Base-by-base conservation (phyloP, 129 eudicot genomes). In the Scalesia atractyloides region DNA sequence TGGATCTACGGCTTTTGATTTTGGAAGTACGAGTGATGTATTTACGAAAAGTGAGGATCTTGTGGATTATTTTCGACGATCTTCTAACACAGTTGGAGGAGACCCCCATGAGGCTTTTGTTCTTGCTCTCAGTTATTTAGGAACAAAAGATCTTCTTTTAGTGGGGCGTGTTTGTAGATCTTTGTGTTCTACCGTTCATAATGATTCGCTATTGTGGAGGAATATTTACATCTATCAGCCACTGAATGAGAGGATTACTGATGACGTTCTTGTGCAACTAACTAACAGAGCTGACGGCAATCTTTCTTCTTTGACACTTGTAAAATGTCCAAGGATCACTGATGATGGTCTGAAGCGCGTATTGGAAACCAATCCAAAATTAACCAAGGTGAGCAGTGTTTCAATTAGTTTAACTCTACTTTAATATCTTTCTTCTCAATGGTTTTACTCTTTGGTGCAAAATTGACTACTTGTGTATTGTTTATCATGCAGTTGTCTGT, bases 331-430 rank as follows among this genome's bases (percentile, higher is more conserved):
- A 30, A 69, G 76, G 70, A 73, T 90, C 66, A 90, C 94, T 15
- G 93, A 85, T 76, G 89, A 81, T 20, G 91, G 88, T 51, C n/a
- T 87, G 69, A 84, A 77, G 86, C 88, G 72, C 2, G 80, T 87
- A 9, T 41, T 78, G 68, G 77, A 78, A 64, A 64, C 73, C 11
- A 87, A 87, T 66, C 86, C 80, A 20, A 81, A 51, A 39, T 65
- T 87, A 65, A 87, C 82, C 12, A 87, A 89, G 92, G 96, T 86
- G 24, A 76, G 96, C 65, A 53, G 39, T 39, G 22, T 44, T 56
- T 44, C 24, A 57, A 3, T 44, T n/a, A 10, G 58, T 39, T 7
- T 46, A 46, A 46, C 16, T 68, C 20, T 73, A 53, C 30, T 64
- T 64, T 9, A 19, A 65, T 22, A 17, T 5, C 47, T 65, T 33